Percentiles rank a stretch among this genome's conserved stretches.
These are phyloP conservation scores for Scalesia atractyloides DNA, from an alignment of 129 eudicot species.

Conservation along the genomic window DNA sequence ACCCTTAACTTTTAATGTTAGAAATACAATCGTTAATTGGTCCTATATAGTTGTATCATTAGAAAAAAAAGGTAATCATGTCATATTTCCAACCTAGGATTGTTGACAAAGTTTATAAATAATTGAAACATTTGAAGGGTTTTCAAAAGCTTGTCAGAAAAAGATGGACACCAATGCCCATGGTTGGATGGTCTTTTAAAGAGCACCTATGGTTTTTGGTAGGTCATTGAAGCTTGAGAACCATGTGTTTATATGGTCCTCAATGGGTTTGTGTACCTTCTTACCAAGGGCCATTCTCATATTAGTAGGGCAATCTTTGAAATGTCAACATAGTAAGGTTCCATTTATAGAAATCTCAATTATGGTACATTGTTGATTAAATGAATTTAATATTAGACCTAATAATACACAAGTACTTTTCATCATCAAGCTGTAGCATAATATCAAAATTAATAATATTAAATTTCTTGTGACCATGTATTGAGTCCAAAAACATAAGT, in stretches of 20 bases:
- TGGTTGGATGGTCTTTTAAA: slow-evolving; percentile 22
- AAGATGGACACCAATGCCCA: slow-evolving; percentile 25
- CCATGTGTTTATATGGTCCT: slow-evolving; percentile 39
- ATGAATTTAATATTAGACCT: neutral
- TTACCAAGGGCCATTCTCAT: neutral
- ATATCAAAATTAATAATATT: neutral
- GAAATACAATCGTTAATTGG: too few species aligned
- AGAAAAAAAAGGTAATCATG: neutral
- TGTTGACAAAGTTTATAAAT: slow-evolving; percentile 8
- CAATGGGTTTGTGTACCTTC: slow-evolving; percentile 33
- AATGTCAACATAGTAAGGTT: neutral
- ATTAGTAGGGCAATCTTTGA: neutral
- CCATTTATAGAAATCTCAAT: neutral
- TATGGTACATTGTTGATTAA: neutral
- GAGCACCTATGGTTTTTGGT: slow-evolving; percentile 28
- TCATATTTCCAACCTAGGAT: slow-evolving; percentile 13
- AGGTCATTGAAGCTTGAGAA: slow-evolving; percentile 30
- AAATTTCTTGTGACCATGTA: neutral
- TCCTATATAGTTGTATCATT: too few species aligned
- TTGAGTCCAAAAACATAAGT: neutral
- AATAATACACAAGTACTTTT: neutral
- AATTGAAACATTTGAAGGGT: slow-evolving; percentile 17
- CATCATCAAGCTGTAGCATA: neutral
- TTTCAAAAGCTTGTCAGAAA: slow-evolving; percentile 27
- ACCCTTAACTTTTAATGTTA: too few species aligned